Evolutionary conservation across 176 grass and related monocot genomes (phyloP).

Genomic region (Triticum monococcum): DNA sequence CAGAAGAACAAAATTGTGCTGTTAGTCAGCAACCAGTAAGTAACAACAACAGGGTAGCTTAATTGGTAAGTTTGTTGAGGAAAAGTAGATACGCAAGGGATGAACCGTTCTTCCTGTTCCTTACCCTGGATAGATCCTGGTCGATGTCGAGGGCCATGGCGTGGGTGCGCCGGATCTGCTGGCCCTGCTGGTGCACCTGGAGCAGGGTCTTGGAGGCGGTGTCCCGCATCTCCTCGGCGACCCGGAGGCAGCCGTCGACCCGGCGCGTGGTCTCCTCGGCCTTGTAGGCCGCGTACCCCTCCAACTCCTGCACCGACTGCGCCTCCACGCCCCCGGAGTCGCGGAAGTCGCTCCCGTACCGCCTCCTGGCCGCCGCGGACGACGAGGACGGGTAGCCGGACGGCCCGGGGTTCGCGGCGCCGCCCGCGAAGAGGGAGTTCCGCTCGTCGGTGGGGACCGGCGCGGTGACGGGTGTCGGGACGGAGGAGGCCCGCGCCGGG

Average conservation of each 20-base stretch:
- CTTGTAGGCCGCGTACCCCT: constrained; percentile 75
- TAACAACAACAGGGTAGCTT: neutral
- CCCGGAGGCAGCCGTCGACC: constrained; percentile 54
- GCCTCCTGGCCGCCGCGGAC: constrained; percentile 16
- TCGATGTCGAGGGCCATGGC: constrained; percentile 79
- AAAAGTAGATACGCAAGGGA: too few species aligned
- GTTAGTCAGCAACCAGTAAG: neutral
- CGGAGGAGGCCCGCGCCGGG: constrained; percentile 38
- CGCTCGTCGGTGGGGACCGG: constrained; percentile 10
- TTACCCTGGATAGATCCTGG: constrained; percentile 81
- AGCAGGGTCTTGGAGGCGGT: constrained; percentile 76
- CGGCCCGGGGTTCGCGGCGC: neutral
- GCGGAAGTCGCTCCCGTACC: constrained; percentile 73
- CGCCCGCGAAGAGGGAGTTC: neutral
- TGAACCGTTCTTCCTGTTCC: too few species aligned
- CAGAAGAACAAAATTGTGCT: neutral
- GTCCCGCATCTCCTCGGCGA: constrained; percentile 86
- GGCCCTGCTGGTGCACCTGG: constrained; percentile 80
- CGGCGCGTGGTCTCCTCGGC: constrained; percentile 73
- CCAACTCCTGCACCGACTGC: constrained; percentile 75
- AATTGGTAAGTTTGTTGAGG: too few species aligned
- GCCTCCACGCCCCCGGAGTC: constrained; percentile 62
- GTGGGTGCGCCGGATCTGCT: constrained; percentile 81
- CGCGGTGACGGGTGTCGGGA: neutral
- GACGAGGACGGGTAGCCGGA: neutral